Conservation (phyloP, 768 basidiomycete genomes). For the Lentinula sp. region DNA sequence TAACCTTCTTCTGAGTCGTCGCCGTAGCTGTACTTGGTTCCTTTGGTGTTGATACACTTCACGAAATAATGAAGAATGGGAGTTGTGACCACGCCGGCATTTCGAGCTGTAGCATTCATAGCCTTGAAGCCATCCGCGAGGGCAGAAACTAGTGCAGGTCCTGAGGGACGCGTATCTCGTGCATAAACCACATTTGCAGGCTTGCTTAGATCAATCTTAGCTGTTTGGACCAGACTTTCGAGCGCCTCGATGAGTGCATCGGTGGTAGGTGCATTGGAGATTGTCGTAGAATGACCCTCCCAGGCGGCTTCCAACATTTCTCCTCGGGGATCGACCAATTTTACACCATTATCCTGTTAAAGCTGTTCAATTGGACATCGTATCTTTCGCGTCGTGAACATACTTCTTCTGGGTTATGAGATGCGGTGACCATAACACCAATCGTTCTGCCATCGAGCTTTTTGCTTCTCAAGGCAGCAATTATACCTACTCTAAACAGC, state of each 20-base stretch:
- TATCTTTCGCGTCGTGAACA: conserved; percentile 15
- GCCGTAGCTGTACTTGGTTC: conserved; percentile 72
- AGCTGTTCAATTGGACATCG: conserved; percentile 3
- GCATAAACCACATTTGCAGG: conserved; percentile 87
- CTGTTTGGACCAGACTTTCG: conserved; percentile 48
- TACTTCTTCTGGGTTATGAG: conserved; percentile 98
- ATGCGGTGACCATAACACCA: conserved; percentile 98
- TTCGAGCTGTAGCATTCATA: conserved; percentile 58
- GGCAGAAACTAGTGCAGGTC: conserved; percentile 65
- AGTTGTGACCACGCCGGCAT: conserved; percentile 87
- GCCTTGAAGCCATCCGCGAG: conserved; percentile 80
- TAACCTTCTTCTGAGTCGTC: conserved; percentile 81
- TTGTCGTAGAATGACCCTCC: conserved; percentile 80
- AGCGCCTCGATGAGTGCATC: conserved; percentile 68
- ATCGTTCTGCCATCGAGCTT: conserved; percentile 86
- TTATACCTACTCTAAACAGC: conserved; percentile 87
- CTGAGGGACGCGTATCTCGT: conserved; percentile 89
- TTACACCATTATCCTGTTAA: conserved; percentile 92
- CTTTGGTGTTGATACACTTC: conserved; percentile 81
- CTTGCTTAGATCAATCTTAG: conserved; percentile 73
- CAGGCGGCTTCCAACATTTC: conserved; percentile 96
- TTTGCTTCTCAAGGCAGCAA: conserved; percentile 89
- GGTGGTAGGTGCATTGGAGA: conserved; percentile 79
- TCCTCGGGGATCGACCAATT: conserved; percentile 93
- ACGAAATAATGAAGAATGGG: conserved; percentile 96